Evolutionary conservation across 257 asterid species (phyloP).

Genomic region (Solanum clarkiae): DNA sequence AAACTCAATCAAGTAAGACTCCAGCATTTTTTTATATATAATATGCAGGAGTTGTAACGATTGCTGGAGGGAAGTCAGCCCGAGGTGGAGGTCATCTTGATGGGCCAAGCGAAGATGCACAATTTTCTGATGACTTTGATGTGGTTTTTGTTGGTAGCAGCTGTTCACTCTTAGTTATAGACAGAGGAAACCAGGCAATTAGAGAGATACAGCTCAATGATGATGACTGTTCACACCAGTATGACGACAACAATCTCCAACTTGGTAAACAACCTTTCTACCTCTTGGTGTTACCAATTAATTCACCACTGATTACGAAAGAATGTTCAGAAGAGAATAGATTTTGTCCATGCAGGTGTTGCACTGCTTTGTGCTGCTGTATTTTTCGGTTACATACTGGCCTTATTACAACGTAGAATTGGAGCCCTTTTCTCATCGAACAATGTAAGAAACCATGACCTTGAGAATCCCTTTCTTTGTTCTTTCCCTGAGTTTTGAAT

Average conservation of each 20-base stretch:
- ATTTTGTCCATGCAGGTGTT: slow-evolving; percentile 35
- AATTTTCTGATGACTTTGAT: slow-evolving; percentile 79
- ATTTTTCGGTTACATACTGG: slow-evolving; percentile 86
- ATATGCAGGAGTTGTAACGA: slow-evolving; percentile 69
- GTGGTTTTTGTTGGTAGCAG: slow-evolving; percentile 59
- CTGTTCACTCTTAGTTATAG: slow-evolving; percentile 77
- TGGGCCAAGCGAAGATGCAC: slow-evolving; percentile 94
- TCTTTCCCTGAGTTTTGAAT: neutral
- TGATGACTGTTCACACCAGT: slow-evolving; percentile 54
- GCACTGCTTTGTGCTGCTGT: slow-evolving; percentile 74
- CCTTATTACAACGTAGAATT: slow-evolving; percentile 64
- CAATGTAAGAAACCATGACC: slow-evolving; percentile 27
- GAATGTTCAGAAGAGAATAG: neutral
- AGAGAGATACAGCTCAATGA: slow-evolving; percentile 82
- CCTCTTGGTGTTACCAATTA: neutral
- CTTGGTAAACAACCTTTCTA: slow-evolving; percentile 31
- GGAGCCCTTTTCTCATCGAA: slow-evolving; percentile 32
- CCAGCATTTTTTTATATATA: neutral
- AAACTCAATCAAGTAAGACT: neutral
- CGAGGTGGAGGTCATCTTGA: slow-evolving; percentile 84
- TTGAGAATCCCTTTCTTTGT: neutral
- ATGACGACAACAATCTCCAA: slow-evolving; percentile 48
- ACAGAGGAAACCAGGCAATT: slow-evolving; percentile 87
- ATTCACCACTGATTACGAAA: neutral
- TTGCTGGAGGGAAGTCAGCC: slow-evolving; percentile 77